Conservation (phyloP, 441 rosid genomes). For the Adansonia rubrostipa region DNA sequence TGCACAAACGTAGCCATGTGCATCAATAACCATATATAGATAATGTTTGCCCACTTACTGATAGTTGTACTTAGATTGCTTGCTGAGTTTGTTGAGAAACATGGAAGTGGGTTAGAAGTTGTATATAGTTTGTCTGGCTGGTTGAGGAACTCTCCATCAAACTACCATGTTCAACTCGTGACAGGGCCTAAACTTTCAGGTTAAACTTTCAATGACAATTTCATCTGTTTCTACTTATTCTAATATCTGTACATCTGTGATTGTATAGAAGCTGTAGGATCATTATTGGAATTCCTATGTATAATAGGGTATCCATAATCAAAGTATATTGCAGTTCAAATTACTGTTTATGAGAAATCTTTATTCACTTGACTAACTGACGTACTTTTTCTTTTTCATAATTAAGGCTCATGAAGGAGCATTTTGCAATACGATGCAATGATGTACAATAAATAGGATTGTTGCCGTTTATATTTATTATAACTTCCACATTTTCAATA, state of each 20-base stretch:
- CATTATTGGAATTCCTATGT: not conserved
- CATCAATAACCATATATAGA: not conserved
- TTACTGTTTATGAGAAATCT: not conserved
- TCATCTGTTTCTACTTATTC: not conserved
- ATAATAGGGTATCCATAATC: not conserved
- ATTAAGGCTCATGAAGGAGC: not conserved
- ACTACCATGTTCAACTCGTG: conserved; percentile 70
- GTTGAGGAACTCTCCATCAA: conserved; percentile 62
- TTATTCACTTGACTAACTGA: not conserved
- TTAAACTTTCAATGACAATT: conserved; percentile 32
- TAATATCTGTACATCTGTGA: not conserved
- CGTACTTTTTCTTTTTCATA: not conserved
- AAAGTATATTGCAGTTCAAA: not conserved
- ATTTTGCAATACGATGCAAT: not conserved
- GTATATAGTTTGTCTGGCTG: conserved; percentile 82
- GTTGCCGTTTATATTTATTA: not conserved
- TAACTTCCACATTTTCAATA: not conserved
- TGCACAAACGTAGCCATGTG: not conserved
- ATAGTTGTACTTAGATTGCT: conserved; percentile 63
- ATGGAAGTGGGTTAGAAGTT: conserved; percentile 60
- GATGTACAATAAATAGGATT: not conserved
- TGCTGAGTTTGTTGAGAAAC: conserved; percentile 66
- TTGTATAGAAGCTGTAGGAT: not conserved
- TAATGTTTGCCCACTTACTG: not conserved
- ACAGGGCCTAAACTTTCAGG: conserved; percentile 73